Evolutionary conservation across 176 grass and related monocot genomes (phyloP), one percentile per base, ranked within the genome.

Genomic region (Otatea glauca): DNA sequence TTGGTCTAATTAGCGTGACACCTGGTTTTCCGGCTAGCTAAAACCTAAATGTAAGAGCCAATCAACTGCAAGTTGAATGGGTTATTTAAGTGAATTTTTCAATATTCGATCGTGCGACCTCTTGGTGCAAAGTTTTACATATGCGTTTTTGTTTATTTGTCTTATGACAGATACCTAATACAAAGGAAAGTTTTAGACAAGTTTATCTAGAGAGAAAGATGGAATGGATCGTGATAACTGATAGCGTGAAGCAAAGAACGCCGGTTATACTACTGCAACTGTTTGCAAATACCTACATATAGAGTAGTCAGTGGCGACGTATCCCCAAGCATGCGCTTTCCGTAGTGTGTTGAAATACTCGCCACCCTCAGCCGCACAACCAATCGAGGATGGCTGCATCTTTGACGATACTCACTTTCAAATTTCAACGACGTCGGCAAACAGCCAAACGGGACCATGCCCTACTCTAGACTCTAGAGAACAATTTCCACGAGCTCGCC

Each of bases 401-500:
- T 59, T 53, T 59, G 53, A 41, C 34, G 53, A 76, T 53, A 13
- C 41, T 5, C 17, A 21, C 18, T 21, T 21, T 53, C 16, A 15
- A 38, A 51, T 76, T 75, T 75, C 73, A 76, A 23, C 73, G 0
- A 56, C 35, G 32, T 75, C 50, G 73, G 51, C 73, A 39, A 38
- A 23, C 73, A 15, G 16, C 32, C 56, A 56, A 15, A 12, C 56
- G 23, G 55, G 39, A 78, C 56, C 75, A n/a, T 9, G 17, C 51
- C 21, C 21, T n/a, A n/a, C 54, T n/a, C 18, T 3, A 41, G 54
- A 60, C 34, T 34, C 53, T 49, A 45, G 69, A 72, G 44, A 29
- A 71, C 12, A 53, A 76, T 53, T 15, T 54, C 74, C 54, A 60
- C 58, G 38, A 77, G 56, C 75, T 74, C 67, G 9, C 67, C 14